A percentile compares a stretch with the other conserved stretches of the same genome.
Evolutionary conservation across 192 early-diverging fungal genomes (phyloP).

Genomic region (Backusella morwellensis): DNA sequence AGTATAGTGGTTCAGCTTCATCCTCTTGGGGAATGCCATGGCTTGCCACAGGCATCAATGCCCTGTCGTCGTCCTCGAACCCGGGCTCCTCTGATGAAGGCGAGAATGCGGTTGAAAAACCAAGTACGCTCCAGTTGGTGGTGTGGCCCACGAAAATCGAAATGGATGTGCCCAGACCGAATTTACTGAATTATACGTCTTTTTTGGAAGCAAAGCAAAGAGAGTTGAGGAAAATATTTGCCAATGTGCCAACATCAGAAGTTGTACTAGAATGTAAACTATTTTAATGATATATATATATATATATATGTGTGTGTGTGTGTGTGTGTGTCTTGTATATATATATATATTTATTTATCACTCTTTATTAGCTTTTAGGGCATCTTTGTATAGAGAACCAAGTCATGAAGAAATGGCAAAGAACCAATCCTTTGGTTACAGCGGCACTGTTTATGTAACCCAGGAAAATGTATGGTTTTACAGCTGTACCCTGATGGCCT

Average conservation of each 20-base stretch:
- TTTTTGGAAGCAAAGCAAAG: constrained; percentile 1
- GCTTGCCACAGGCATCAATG: constrained; percentile 25
- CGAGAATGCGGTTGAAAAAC: neutral
- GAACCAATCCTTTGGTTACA: constrained; percentile 25
- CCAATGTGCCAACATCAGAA: constrained; percentile 17
- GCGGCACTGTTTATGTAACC: constrained; percentile 54
- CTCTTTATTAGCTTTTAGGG: constrained; percentile 13
- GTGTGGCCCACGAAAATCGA: constrained; percentile 34
- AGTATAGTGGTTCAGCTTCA: neutral
- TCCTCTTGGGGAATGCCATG: constrained; percentile 37
- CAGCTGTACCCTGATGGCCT: constrained; percentile 58
- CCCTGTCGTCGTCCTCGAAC: constrained; percentile 12
- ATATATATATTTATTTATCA: neutral
- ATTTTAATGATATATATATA: constrained; percentile 28
- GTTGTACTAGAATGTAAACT: constrained; percentile 31
- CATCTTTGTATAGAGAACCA: constrained; percentile 19
- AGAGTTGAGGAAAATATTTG: constrained; percentile 28
- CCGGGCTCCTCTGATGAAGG: neutral
- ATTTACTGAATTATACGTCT: constrained; percentile 7
- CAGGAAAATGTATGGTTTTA: constrained; percentile 64
- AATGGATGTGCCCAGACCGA: constrained; percentile 8
- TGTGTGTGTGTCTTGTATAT: neutral
- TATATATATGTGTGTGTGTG: no score
- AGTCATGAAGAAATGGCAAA: neutral
- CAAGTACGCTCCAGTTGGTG: neutral